Evolutionary conservation across 805 yeast species (phyloP).

Genomic region (Candida sakaeoensis): DNA sequence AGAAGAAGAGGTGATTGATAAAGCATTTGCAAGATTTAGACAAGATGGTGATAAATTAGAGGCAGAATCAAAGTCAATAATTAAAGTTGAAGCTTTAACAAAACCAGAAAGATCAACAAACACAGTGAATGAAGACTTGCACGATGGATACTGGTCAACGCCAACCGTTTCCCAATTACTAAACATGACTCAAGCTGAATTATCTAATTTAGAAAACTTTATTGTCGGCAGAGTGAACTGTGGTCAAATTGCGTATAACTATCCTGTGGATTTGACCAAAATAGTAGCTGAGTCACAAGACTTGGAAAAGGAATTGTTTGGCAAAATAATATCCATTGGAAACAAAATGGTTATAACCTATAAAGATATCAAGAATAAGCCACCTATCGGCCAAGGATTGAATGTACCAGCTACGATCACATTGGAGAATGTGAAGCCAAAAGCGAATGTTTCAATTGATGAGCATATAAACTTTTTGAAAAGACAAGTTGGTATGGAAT

Average conservation of each 20-base stretch:
- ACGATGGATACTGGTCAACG: constrained; percentile 65
- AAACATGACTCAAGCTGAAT: constrained; percentile 40
- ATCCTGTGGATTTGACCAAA: constrained; percentile 65
- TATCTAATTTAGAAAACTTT: constrained; percentile 57
- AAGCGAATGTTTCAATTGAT: constrained; percentile 39
- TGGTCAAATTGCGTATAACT: constrained; percentile 64
- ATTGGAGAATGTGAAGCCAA: constrained; percentile 58
- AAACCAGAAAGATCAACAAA: constrained; percentile 8
- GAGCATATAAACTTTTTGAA: constrained; percentile 50
- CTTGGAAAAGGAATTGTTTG: constrained; percentile 42
- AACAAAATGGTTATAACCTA: constrained; percentile 57
- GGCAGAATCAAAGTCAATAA: constrained; percentile 8
- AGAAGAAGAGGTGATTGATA: constrained; percentile 8
- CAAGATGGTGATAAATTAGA: constrained; percentile 9
- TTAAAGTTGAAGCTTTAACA: constrained; percentile 11
- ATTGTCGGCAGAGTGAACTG: constrained; percentile 63
- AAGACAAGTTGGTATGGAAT: constrained; percentile 64
- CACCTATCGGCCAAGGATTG: constrained; percentile 62
- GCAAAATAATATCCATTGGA: constrained; percentile 36
- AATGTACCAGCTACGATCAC: constrained; percentile 77
- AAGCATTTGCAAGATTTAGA: constrained; percentile 10
- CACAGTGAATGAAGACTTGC: constrained; percentile 11
- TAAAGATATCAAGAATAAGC: constrained; percentile 50
- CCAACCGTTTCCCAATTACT: constrained; percentile 56
- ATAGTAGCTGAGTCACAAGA: constrained; percentile 34